Percentiles rank a stretch among this genome's conserved stretches.
phyloP scores from a whole-genome alignment of 1,139 yeast genomes.

The Kluyveromyces marxianus region DNA sequence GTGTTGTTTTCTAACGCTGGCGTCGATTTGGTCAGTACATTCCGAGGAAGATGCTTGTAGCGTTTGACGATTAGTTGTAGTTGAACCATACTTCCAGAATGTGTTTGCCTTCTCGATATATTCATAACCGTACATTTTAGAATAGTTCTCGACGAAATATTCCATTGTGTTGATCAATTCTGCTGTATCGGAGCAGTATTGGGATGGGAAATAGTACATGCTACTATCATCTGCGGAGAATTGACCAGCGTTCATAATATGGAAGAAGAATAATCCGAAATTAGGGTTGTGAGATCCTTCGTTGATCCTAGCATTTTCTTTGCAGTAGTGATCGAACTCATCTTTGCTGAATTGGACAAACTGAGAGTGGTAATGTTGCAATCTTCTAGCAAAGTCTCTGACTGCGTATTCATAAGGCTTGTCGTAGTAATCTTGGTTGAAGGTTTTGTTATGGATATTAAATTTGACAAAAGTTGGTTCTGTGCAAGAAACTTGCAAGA shows the following conservation, averaged over 20 bases:
- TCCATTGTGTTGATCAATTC: constrained; percentile 13
- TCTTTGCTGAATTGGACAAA: constrained; percentile 46
- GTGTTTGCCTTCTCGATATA: constrained; percentile 19
- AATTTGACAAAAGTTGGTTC: constrained; percentile 38
- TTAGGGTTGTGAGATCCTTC: constrained; percentile 4
- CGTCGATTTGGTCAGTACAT: background rate
- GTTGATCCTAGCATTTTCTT: constrained; percentile 1
- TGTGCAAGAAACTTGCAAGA: constrained; percentile 41
- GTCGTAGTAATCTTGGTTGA: constrained; percentile 46
- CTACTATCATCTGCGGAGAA: constrained; percentile 9
- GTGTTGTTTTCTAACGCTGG: background rate
- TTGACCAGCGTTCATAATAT: constrained; percentile 19
- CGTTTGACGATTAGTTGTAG: background rate
- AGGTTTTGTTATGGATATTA: constrained; percentile 58
- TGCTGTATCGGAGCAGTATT: constrained; percentile 11
- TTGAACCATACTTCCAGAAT: constrained; percentile 12
- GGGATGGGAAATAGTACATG: constrained; percentile 12
- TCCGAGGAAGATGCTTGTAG: background rate
- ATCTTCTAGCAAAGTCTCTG: constrained; percentile 52
- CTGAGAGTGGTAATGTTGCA: constrained; percentile 46
- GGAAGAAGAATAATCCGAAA: constrained; percentile 16
- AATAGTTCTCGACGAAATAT: constrained; percentile 18
- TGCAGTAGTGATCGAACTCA: constrained; percentile 35
- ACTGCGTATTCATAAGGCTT: constrained; percentile 45
- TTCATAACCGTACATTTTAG: constrained; percentile 19